Conservation (phyloP, 371 early-diverging fungal genomes). For the Mucor mucedo region DNA sequence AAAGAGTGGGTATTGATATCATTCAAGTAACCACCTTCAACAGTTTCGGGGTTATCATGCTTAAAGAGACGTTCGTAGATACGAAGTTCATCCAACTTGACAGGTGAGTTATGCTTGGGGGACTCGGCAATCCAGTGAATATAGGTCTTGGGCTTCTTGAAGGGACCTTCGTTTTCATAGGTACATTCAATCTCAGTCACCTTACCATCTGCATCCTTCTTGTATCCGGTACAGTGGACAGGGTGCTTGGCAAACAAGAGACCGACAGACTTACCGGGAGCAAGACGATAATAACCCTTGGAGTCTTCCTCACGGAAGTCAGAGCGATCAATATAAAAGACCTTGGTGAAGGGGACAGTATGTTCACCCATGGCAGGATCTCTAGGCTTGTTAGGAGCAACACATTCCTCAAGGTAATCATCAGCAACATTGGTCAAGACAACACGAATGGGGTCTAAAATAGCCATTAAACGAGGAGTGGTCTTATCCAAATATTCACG, state of each 20-base stretch:
- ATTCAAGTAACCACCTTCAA: slow-evolving; percentile 91
- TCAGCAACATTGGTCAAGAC: slow-evolving; percentile 87
- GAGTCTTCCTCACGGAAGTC: slow-evolving; percentile 95
- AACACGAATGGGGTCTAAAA: slow-evolving; percentile 90
- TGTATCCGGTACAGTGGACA: slow-evolving; percentile 84
- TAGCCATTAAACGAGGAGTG: slow-evolving; percentile 92
- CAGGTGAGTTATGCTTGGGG: slow-evolving; percentile 81
- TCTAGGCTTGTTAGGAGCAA: slow-evolving; percentile 88
- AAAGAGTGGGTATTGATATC: slow-evolving; percentile 91
- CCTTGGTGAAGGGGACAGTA: slow-evolving; percentile 85
- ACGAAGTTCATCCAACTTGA: slow-evolving; percentile 81
- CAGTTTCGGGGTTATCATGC: slow-evolving; percentile 89
- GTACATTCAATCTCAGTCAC: slow-evolving; percentile 78
- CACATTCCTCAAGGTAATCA: slow-evolving; percentile 72
- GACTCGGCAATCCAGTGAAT: slow-evolving; percentile 98
- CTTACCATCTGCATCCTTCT: slow-evolving; percentile 75
- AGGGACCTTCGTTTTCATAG: slow-evolving; percentile 74
- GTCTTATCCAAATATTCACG: slow-evolving; percentile 94
- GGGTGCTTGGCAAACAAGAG: slow-evolving; percentile 85
- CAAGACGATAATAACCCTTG: slow-evolving; percentile 94
- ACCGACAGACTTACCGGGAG: slow-evolving; percentile 94
- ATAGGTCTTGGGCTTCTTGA: slow-evolving; percentile 93
- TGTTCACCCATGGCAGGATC: slow-evolving; percentile 85
- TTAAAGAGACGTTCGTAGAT: slow-evolving; percentile 89
- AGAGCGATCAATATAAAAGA: slow-evolving; percentile 91